These are phyloP conservation scores for Blastocystis sp. DNA, from an alignment of 352 stramenopile genomes.

Conservation along the genomic window DNA sequence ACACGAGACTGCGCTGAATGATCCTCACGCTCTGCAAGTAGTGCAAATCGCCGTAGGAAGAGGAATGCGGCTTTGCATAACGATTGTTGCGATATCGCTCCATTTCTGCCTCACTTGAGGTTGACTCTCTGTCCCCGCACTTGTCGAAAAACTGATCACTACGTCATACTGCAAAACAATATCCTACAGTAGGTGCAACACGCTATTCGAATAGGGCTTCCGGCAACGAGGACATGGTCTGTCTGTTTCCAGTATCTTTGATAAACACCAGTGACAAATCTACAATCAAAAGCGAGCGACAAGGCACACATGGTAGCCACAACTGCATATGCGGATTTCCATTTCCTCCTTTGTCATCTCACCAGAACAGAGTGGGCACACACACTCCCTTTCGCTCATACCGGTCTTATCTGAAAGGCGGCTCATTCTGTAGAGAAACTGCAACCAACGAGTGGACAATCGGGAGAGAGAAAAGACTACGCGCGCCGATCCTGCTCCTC, in stretches of 20 bases:
- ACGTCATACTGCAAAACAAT: not conserved
- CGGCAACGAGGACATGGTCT: not conserved
- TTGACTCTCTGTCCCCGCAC: not conserved
- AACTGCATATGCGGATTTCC: not conserved
- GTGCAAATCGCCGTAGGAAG: conserved; percentile 57
- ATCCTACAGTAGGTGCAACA: not conserved
- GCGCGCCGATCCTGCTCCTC: too few species aligned
- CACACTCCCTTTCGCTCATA: not conserved
- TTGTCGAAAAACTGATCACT: not conserved
- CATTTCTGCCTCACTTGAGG: not conserved
- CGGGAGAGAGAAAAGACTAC: too few species aligned
- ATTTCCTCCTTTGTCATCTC: conserved; percentile 10
- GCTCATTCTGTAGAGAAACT: not conserved
- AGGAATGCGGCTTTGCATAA: not conserved
- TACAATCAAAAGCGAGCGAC: not conserved
- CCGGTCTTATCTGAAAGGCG: not conserved
- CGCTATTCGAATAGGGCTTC: not conserved
- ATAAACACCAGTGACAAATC: conserved; percentile 38
- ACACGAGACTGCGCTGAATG: conserved; percentile 91
- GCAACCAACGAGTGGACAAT: too few species aligned
- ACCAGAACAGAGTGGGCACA: conserved; percentile 10
- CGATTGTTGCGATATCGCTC: conserved; percentile 17
- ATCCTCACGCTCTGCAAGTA: conserved; percentile 88
- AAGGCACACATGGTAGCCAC: conserved; percentile 6
- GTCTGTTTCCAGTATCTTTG: not conserved